Evolutionary conservation across 768 basidiomycete species (phyloP).

Genomic region (Russula foetens): DNA sequence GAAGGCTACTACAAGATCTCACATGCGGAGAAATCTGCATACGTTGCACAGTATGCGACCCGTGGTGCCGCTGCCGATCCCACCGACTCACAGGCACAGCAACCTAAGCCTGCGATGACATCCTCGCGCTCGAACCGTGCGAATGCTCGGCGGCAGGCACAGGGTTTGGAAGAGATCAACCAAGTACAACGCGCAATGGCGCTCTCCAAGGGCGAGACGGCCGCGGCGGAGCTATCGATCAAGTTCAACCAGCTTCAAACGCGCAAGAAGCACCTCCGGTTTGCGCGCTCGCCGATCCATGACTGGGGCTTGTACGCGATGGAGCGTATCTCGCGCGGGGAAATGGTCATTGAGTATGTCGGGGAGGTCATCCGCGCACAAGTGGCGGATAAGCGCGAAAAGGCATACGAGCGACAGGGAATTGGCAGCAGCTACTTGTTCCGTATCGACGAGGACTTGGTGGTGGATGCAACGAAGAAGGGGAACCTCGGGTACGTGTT

Average conservation of each 20-base stretch:
- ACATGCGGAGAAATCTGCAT: slow-evolving; percentile 82
- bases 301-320: slow-evolving; percentile 98
- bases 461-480: slow-evolving; percentile 98
- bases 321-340: slow-evolving; percentile 87
- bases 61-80: slow-evolving; percentile 41
- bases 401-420: slow-evolving; percentile 92
- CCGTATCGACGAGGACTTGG: slow-evolving; percentile 94
- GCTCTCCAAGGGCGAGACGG: slow-evolving; percentile 65
- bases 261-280: slow-evolving; percentile 94
- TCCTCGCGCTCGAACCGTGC: slow-evolving; percentile 89
- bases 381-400: slow-evolving; percentile 95
- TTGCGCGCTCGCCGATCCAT: slow-evolving; percentile 92
- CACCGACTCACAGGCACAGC: slow-evolving; percentile 39
- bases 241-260: slow-evolving; percentile 99
- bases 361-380: slow-evolving; percentile 94
- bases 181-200: slow-evolving; percentile 77
- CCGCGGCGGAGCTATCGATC: slow-evolving; percentile 65
- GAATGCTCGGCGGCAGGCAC: slow-evolving; percentile 82
- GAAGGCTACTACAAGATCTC: slow-evolving; percentile 96
- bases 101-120: slow-evolving; percentile 46
- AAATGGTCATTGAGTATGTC: slow-evolving; percentile 99
- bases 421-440: slow-evolving; percentile 98
- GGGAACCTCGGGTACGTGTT: slow-evolving; percentile 88
- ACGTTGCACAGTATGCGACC: slow-evolving; percentile 81
- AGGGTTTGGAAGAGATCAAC: slow-evolving; percentile 92